phyloP scores from a whole-genome alignment of 202 grass and related monocot species.

The Setaria viridis region DNA sequence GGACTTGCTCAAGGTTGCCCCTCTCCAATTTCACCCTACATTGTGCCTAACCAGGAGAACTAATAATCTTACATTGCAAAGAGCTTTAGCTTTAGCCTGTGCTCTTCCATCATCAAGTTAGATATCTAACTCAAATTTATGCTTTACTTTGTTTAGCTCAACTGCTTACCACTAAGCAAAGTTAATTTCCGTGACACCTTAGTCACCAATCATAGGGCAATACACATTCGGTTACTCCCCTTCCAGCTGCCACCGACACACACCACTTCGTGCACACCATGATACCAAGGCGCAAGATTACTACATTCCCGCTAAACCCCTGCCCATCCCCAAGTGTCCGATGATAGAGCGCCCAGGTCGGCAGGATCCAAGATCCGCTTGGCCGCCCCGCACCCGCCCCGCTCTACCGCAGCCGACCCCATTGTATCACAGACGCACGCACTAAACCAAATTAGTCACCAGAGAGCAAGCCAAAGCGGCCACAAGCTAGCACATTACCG shows the following conservation, averaged over 20 bases:
- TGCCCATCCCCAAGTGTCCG: background rate
- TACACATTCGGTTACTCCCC: background rate
- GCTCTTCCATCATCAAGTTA: too few species aligned
- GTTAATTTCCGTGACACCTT: too few species aligned
- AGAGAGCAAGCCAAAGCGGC: background rate
- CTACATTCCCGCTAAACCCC: background rate
- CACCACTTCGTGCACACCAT: background rate
- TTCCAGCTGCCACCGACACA: conserved; percentile 15
- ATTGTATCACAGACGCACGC: background rate
- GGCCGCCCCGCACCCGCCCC: background rate
- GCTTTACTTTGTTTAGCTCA: background rate
- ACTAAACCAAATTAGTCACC: conserved; percentile 8
- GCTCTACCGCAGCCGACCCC: conserved; percentile 14
- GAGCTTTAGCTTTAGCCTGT: background rate
- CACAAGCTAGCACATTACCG: conserved; percentile 60
- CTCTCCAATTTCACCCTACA: conserved; percentile 6
- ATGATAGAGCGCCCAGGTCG: background rate
- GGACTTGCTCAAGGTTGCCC: background rate
- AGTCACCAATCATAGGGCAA: background rate
- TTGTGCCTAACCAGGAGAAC: background rate
- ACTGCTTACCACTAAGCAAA: background rate
- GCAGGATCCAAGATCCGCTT: conserved; percentile 46
- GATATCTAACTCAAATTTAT: too few species aligned
- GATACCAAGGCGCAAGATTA: background rate
- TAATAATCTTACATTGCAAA: background rate